Percentiles rank a stretch among this genome's conserved stretches.
phyloP scores from a whole-genome alignment of 1,284 basidiomycete genomes.

The Rhodotorula mucilaginosa region DNA sequence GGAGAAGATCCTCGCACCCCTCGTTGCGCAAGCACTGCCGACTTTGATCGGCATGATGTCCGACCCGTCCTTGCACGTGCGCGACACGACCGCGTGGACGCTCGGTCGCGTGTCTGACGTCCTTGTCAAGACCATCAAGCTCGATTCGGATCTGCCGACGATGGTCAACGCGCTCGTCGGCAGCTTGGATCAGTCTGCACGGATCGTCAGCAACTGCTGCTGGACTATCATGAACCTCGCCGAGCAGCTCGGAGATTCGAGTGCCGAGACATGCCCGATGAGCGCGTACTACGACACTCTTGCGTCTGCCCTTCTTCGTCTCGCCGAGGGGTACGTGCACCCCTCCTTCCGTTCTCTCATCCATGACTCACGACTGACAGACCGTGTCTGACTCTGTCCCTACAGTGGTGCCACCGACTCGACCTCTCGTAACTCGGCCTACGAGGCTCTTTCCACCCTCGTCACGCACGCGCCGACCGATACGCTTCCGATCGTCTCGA shows the following conservation, averaged over 20 bases:
- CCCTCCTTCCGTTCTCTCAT: not conserved
- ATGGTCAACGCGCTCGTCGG: slow-evolving; percentile 79
- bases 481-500: slow-evolving; percentile 76
- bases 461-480: slow-evolving; percentile 78
- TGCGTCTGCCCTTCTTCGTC: slow-evolving; percentile 72
- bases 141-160: slow-evolving; percentile 80
- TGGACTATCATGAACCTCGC: slow-evolving; percentile 96
- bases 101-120: slow-evolving; percentile 92
- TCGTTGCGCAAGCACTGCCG: slow-evolving; percentile 91
- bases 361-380: no score
- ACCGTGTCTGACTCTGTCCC: not conserved
- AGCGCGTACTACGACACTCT: slow-evolving; percentile 88
- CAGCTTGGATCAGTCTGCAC: slow-evolving; percentile 71
- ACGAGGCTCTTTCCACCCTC: slow-evolving; percentile 88
- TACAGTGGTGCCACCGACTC: slow-evolving; percentile 79
- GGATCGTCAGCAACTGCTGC: slow-evolving; percentile 91
- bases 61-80: slow-evolving; percentile 80
- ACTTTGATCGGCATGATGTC: slow-evolving; percentile 94
- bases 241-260: slow-evolving; percentile 65
- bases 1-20: slow-evolving; percentile 75
- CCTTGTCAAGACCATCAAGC: slow-evolving; percentile 80
- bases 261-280: slow-evolving; percentile 61
- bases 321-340: slow-evolving; percentile 71
- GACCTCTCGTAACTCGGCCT: slow-evolving; percentile 92
- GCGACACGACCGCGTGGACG: slow-evolving; percentile 98